phyloP scores from a whole-genome alignment of 768 basidiomycete species.

The Pleurotus cornucopiae region DNA sequence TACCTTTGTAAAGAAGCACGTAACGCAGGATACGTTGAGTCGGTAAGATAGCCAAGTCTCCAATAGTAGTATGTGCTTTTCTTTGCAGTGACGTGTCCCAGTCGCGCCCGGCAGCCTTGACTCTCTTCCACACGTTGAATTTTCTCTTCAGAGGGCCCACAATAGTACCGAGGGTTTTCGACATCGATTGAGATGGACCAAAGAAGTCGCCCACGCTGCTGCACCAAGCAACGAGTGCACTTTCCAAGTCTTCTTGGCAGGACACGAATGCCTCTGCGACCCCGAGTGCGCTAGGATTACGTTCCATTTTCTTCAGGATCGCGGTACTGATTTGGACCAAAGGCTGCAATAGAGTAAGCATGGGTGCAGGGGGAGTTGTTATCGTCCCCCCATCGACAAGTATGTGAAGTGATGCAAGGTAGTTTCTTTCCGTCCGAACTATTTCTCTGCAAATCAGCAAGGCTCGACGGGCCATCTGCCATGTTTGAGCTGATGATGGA shows the following conservation, averaged over 20 bases:
- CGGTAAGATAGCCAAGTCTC: constrained; percentile 62
- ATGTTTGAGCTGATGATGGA: constrained; percentile 18
- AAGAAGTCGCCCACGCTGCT: constrained; percentile 50
- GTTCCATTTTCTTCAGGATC: constrained; percentile 45
- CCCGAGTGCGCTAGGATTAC: constrained; percentile 63
- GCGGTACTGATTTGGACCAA: constrained; percentile 48
- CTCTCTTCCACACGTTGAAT: constrained; percentile 14
- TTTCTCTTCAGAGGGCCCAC: constrained; percentile 14
- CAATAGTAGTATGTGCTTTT: constrained; percentile 24
- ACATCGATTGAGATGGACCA: constrained; percentile 1
- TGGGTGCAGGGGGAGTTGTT: constrained; percentile 44
- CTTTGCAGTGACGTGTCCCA: constrained; percentile 1
- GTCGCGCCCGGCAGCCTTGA: constrained; percentile 5
- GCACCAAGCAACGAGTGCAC: constrained; percentile 58
- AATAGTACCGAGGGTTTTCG: background rate
- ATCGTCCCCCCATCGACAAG: constrained; percentile 33
- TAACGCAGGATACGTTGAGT: constrained; percentile 63
- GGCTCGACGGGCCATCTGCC: constrained; percentile 33
- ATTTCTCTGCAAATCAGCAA: constrained; percentile 36
- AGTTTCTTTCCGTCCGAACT: constrained; percentile 39
- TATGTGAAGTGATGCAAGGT: constrained; percentile 29
- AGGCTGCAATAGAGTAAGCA: constrained; percentile 46
- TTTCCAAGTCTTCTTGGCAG: constrained; percentile 47
- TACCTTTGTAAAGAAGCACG: constrained; percentile 57
- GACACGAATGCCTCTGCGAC: constrained; percentile 57